These are phyloP conservation scores for Tuctoria greenei DNA, from an alignment of 176 grass and related monocot genomes.

Conservation along the genomic window DNA sequence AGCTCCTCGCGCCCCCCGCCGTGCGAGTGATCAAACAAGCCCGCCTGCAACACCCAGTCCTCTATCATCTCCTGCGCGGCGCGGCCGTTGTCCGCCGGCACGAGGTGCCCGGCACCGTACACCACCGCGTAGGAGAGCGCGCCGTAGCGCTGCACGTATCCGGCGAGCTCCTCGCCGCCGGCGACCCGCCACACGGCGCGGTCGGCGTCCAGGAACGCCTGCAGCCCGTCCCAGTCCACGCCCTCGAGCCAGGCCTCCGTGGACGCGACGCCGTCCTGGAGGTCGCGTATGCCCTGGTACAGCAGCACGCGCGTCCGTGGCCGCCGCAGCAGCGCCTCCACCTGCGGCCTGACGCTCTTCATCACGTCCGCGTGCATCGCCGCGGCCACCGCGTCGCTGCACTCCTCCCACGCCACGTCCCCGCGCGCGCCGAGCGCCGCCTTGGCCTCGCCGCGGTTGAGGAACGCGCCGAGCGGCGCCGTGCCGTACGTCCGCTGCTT, in stretches of 20 bases:
- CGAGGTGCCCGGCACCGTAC: slow-evolving; percentile 37
- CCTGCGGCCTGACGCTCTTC: slow-evolving; percentile 43
- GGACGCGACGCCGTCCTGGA: slow-evolving; percentile 43
- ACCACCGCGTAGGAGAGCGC: slow-evolving; percentile 39
- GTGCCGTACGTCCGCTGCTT: slow-evolving; percentile 12
- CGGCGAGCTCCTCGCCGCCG: slow-evolving; percentile 16
- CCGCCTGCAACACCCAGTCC: slow-evolving; percentile 30
- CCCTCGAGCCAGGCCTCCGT: slow-evolving; percentile 50
- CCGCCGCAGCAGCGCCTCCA: slow-evolving; percentile 44
- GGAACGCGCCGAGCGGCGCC: background rate
- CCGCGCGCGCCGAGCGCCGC: slow-evolving; percentile 36
- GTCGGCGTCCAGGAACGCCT: slow-evolving; percentile 28
- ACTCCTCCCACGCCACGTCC: slow-evolving; percentile 36
- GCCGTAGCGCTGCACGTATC: slow-evolving; percentile 42
- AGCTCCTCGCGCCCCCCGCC: background rate
- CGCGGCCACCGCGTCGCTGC: slow-evolving; percentile 26
- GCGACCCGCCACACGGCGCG: slow-evolving; percentile 38
- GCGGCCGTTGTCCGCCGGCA: slow-evolving; percentile 22
- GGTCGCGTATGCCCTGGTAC: slow-evolving; percentile 50
- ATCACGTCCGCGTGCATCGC: slow-evolving; percentile 61
- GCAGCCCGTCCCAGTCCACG: slow-evolving; percentile 36
- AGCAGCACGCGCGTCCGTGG: slow-evolving; percentile 49
- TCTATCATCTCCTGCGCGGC: slow-evolving; percentile 55
- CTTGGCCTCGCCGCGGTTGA: slow-evolving; percentile 43
- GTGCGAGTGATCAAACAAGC: background rate